These are phyloP conservation scores for Acarospora socialis DNA, from an alignment of 2,329 filamentous ascomycete species.

Conservation along the genomic window DNA sequence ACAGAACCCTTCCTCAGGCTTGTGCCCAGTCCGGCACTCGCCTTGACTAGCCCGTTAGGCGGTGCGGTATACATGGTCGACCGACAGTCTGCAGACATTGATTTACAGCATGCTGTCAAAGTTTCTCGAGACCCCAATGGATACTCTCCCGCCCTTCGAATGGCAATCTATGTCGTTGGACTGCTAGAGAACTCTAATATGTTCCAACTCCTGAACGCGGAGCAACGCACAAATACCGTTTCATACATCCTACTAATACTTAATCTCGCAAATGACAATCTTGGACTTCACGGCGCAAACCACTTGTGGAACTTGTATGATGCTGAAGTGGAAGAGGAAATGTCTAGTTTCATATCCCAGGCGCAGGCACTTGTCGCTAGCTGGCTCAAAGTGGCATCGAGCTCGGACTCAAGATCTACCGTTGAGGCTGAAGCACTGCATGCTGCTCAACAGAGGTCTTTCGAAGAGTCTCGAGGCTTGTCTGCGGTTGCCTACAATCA, in stretches of 20 bases:
- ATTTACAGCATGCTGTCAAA: not conserved
- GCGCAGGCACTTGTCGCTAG: slow-evolving; percentile 33
- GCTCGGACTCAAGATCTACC: not conserved
- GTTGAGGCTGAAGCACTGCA: slow-evolving; percentile 3
- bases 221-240: slow-evolving; percentile 28
- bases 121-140: slow-evolving; percentile 51
- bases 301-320: slow-evolving; percentile 36
- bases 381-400: slow-evolving; percentile 23
- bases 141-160: slow-evolving; percentile 58
- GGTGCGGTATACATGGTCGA: slow-evolving; percentile 54
- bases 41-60: slow-evolving; percentile 58
- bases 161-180: slow-evolving; percentile 54
- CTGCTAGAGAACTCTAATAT: slow-evolving; percentile 36
- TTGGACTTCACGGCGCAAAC: slow-evolving; percentile 42
- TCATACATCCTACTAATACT: slow-evolving; percentile 39
- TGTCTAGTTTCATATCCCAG: slow-evolving; percentile 37
- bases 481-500: slow-evolving; percentile 27
- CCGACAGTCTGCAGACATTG: not conserved
- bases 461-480: slow-evolving; percentile 13
- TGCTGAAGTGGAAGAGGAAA: slow-evolving; percentile 37
- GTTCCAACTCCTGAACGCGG: slow-evolving; percentile 20
- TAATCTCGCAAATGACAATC: slow-evolving; percentile 45
- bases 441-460: slow-evolving; percentile 18
- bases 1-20: slow-evolving; percentile 41
- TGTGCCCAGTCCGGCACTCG: slow-evolving; percentile 47